Evolutionary conservation across 106 monocot species (phyloP), one percentile per base, ranked within the genome.

Genomic region (Cymbidium sinense): DNA sequence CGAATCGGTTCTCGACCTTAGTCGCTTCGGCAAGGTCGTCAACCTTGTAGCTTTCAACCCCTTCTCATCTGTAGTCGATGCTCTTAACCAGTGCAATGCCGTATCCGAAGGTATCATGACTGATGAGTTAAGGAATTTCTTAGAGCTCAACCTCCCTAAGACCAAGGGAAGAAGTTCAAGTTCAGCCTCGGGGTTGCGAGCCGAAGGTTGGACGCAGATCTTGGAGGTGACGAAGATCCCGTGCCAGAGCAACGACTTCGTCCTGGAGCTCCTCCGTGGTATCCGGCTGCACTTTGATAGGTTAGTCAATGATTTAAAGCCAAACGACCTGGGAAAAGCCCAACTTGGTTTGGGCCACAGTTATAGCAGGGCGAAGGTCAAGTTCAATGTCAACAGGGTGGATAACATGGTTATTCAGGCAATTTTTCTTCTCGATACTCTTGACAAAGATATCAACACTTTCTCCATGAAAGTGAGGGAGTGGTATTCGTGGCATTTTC

Each of bases 341-440:
- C 89, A 94, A 78, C 81, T 92, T 27, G 98, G 98, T 27, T 80
- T 98, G 75, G 94, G 88, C 20, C 58, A 58, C 23, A 58, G 58
- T 23, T 58, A 58, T 23, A 58, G 58, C 58, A 58, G 58, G 23
- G 96, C 94, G 19, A 98, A 98, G 81, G 96, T 94, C 28, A 98
- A 98, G 75, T 98, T 98, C 75, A 98, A 98, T 90, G 89, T 96
- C 67, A 98, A 98, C 65, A 80, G 96, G 28, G 96, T 98, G 2
- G 96, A 98, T 86, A 98, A 98, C 79, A 98, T 98, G 96, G 94
- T 98, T 17, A 98, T 98, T 80, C 96, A 98, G 76, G 94, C 96
- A 17, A 98, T 94, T 62, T 94, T 98, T 80, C 80, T 98, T 13
- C 82, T 98, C 58, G 96, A 98, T 71, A 94, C 94, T 1, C 81